phyloP scores from a whole-genome alignment of 2,329 filamentous ascomycete genomes.

The Akanthomyces muscarius region DNA sequence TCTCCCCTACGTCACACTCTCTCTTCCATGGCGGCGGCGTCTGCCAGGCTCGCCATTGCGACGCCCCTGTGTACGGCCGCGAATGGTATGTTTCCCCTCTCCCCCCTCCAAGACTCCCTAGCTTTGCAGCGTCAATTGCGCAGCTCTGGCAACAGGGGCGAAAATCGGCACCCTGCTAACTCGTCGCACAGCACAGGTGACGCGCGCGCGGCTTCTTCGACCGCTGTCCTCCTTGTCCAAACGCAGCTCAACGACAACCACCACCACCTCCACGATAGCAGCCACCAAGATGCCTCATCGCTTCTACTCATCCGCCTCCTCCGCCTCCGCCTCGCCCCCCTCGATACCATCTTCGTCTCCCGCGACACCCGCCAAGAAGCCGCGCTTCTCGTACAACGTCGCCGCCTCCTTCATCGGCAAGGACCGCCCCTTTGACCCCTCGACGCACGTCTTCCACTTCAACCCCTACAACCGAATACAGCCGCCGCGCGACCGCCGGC shows the following conservation, averaged over 20 bases:
- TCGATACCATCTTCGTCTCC: slow-evolving; percentile 22
- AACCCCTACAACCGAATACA: slow-evolving; percentile 59
- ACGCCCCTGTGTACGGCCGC: slow-evolving; percentile 7
- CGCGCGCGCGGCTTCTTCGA: slow-evolving; percentile 9
- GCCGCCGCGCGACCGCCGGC: slow-evolving; percentile 37
- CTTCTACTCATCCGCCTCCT: slow-evolving; percentile 6
- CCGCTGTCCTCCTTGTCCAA: background rate
- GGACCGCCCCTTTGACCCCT: slow-evolving; percentile 61
- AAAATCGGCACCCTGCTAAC: background rate
- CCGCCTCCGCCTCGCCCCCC: slow-evolving; percentile 17
- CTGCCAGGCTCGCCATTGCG: slow-evolving; percentile 16
- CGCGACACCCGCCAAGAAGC: slow-evolving; percentile 5
- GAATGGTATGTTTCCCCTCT: slow-evolving; percentile 1
- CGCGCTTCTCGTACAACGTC: slow-evolving; percentile 61
- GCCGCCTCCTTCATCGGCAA: slow-evolving; percentile 75
- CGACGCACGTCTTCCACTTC: slow-evolving; percentile 69
- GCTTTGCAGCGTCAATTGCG: background rate
- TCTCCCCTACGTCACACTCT: slow-evolving; percentile 8
- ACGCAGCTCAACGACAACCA: background rate
- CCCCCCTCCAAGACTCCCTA: background rate
- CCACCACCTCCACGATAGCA: background rate
- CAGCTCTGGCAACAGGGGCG: background rate
- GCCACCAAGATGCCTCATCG: background rate
- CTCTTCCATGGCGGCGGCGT: slow-evolving; percentile 9
- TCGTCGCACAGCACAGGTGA: background rate